phyloP scores from a whole-genome alignment of 1,139 yeast species.

The Kodamaea fungicola region DNA sequence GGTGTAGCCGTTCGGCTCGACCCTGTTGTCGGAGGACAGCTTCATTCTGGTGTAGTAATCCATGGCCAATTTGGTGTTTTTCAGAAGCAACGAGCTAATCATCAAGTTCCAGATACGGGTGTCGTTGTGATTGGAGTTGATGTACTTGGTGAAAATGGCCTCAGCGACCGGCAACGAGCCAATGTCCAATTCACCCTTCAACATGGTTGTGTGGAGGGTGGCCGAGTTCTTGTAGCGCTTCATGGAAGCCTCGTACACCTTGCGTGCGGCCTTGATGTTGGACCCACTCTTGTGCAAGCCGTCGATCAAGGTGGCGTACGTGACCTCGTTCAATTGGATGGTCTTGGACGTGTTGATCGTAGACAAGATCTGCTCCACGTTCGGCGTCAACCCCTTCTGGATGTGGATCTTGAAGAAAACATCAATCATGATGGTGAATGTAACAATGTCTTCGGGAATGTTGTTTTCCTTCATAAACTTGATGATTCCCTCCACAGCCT shows the following conservation, averaged over 20 bases:
- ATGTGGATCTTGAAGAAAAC: conserved; percentile 48
- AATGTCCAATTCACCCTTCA: conserved; percentile 51
- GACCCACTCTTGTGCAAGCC: conserved; percentile 50
- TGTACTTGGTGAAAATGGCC: conserved; percentile 43
- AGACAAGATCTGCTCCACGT: conserved; percentile 34
- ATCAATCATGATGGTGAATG: conserved; percentile 64
- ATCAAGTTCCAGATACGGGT: conserved; percentile 59
- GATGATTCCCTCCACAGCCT: conserved; percentile 39
- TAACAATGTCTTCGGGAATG: conserved; percentile 60
- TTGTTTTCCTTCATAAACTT: conserved; percentile 35
- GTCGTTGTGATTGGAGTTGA: conserved; percentile 25
- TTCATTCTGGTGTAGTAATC: conserved; percentile 33
- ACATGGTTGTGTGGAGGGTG: conserved; percentile 52
- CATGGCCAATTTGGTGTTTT: conserved; percentile 37
- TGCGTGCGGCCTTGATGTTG: conserved; percentile 52
- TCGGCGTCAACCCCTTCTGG: conserved; percentile 44
- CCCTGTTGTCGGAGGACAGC: conserved; percentile 18
- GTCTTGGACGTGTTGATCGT: conserved; percentile 38
- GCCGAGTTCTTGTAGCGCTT: conserved; percentile 31
- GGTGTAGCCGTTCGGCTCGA: conserved; percentile 53
- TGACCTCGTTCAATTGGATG: conserved; percentile 45
- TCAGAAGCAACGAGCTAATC: conserved; percentile 45
- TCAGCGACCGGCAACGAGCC: conserved; percentile 52
- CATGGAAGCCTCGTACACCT: conserved; percentile 41
- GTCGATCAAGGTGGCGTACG: conserved; percentile 54